Evolutionary conservation across 1,284 basidiomycete genomes (phyloP).

Genomic region (Irpex rosettiformis): DNA sequence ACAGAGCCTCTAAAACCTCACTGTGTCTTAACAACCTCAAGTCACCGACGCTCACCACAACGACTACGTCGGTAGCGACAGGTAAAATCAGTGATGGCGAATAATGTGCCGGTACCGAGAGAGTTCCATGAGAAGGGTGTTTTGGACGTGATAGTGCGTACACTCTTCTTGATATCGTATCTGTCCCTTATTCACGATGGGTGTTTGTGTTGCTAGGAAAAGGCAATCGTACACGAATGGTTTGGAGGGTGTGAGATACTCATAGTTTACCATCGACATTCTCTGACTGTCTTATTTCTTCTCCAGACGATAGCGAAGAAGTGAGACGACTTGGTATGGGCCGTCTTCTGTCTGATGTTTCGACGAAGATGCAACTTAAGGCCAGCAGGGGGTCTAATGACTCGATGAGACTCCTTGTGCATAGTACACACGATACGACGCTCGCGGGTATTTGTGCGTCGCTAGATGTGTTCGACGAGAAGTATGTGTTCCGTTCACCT

Average conservation of each 20-base stretch:
- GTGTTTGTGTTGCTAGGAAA: slow-evolving; percentile 52
- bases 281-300: slow-evolving; percentile 4
- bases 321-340: slow-evolving; percentile 79
- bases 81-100: slow-evolving; percentile 69
- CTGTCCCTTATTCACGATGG: no score
- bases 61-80: no score
- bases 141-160: slow-evolving; percentile 58
- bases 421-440: slow-evolving; percentile 76
- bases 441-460: slow-evolving; percentile 67
- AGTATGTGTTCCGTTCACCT: slow-evolving; percentile 45
- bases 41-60: no score
- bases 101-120: slow-evolving; percentile 64
- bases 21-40: neutral
- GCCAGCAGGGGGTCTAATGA: slow-evolving; percentile 37
- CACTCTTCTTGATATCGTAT: slow-evolving; percentile 18
- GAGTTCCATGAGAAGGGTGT: slow-evolving; percentile 65
- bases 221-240: slow-evolving; percentile 76
- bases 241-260: slow-evolving; percentile 57
- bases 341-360: slow-evolving; percentile 61
- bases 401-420: slow-evolving; percentile 60
- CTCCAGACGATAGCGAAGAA: slow-evolving; percentile 67
- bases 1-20: neutral
- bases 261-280: neutral
- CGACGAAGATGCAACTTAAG: slow-evolving; percentile 58
- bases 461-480: slow-evolving; percentile 74